Base-by-base conservation (phyloP, 805 yeast species). In the Peterozyma toletana region DNA sequence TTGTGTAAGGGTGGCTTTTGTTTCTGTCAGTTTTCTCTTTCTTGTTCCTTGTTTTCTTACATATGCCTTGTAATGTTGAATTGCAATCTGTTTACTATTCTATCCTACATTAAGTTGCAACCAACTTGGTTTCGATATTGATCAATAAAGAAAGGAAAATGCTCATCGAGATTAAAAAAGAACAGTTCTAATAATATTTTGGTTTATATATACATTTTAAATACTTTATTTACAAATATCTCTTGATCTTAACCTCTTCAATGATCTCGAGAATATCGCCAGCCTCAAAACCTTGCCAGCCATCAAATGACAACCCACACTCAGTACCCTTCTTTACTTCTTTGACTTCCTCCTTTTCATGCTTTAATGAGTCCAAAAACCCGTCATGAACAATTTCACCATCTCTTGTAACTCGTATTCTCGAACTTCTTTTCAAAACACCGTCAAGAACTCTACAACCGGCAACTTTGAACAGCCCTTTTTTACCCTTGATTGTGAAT, bases 361-460 rank as follows among this genome's bases (percentile, higher is more conserved):
- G 86, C 63, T 86, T 89, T 60, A 93, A 71, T 6, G 91, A 80
- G 2, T 81, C 75, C 7, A 93, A 58, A 30, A 58, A 65, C 11
- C 69, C 74, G 9, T 63, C 50, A 51, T 63, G 68, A 5, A 59
- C 47, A 10, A 66, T 60, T 29, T 54, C 53, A 2, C 64, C 64
- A 5, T 47, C 34, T 42, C 61, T 50, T 42, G 66, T 53, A n/a
- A 71, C 57, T 38, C 62, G 49, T 2, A 57, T 57, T 44, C 63
- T 64, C 1, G 82, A 64, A n/a, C 76, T 68, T 52, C 85, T 71
- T 50, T 76, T 75, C 38, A 91, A 63, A 3, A 64, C 59, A 17
- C 99, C 99, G 40, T 73, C 75, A 13, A 63, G 56, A 11, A 93
- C 88, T 58, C 83, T 81, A 56, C 95, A 86, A 7, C 99, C 99